phyloP scores from a whole-genome alignment of 495 filamentous ascomycete genomes.

The Clavariopsis aquatica region DNA sequence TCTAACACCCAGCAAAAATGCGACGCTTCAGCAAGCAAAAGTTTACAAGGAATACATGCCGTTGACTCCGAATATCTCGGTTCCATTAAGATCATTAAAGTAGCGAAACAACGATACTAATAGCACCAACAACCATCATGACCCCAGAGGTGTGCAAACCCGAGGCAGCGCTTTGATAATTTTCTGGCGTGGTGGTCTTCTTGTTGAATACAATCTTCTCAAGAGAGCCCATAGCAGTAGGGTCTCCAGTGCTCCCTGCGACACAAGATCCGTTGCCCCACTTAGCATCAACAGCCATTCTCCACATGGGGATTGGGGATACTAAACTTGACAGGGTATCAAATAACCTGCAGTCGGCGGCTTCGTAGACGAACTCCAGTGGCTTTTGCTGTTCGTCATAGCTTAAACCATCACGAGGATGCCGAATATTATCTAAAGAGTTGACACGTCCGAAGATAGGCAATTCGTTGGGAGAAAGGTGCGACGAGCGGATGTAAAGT shows the following conservation, averaged over 20 bases:
- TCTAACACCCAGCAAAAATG: neutral
- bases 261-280: slow-evolving; percentile 36
- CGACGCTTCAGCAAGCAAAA: neutral
- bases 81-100: neutral
- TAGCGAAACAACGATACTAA: neutral
- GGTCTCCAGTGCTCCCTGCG: slow-evolving; percentile 21
- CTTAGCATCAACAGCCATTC: slow-evolving; percentile 24
- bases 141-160: neutral
- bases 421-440: slow-evolving; percentile 25
- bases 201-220: slow-evolving; percentile 9
- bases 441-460: slow-evolving; percentile 15
- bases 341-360: slow-evolving; percentile 35
- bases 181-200: neutral
- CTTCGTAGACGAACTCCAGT: slow-evolving; percentile 37
- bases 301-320: slow-evolving; percentile 21
- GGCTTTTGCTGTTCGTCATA: slow-evolving; percentile 11
- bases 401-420: neutral
- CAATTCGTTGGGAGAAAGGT: neutral
- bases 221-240: slow-evolving; percentile 6
- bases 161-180: neutral
- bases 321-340: slow-evolving; percentile 6
- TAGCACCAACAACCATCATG: neutral
- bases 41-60: neutral
- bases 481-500: slow-evolving; percentile 16
- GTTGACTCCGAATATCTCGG: neutral